Percentiles rank a stretch among this genome's conserved stretches.
phyloP scores from a whole-genome alignment of 139 green algal species.

The Auxenochlorella protothecoides region DNA sequence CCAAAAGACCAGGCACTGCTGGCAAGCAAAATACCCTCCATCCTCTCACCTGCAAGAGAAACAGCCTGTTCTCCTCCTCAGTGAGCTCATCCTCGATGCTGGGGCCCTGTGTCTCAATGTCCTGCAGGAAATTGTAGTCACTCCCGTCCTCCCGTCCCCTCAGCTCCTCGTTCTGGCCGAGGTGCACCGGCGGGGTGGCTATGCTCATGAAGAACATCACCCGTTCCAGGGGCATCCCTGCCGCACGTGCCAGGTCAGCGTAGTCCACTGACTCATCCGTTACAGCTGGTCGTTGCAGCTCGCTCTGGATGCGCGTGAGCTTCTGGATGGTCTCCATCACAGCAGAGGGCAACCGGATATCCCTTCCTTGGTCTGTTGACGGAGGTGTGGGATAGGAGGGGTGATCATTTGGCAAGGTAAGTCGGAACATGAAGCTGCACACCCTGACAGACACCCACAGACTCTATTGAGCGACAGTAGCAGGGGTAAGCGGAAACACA shows the following conservation, averaged over 20 bases:
- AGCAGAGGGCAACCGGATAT: constrained; percentile 39
- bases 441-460: background rate
- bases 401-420: too few relatives aligned
- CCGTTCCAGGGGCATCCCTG: constrained; percentile 14
- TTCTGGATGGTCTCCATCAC: constrained; percentile 31
- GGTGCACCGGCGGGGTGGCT: background rate
- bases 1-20: too few relatives aligned
- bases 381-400: background rate
- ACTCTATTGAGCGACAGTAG: too few relatives aligned
- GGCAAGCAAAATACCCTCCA: too few relatives aligned
- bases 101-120: too few relatives aligned
- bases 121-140: too few relatives aligned
- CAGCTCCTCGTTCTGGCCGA: background rate
- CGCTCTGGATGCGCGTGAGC: constrained; percentile 9
- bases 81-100: too few relatives aligned
- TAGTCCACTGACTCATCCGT: constrained; percentile 3
- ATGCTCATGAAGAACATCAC: constrained; percentile 14
- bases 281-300: too few relatives aligned
- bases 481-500: too few relatives aligned
- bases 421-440: too few relatives aligned
- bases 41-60: too few relatives aligned
- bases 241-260: constrained; percentile 8
- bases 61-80: too few relatives aligned
- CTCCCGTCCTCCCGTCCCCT: background rate
- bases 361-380: constrained; percentile 43